Base-by-base conservation (phyloP, 352 stramenopile genomes). In the Phytophthora fragariae region DNA sequence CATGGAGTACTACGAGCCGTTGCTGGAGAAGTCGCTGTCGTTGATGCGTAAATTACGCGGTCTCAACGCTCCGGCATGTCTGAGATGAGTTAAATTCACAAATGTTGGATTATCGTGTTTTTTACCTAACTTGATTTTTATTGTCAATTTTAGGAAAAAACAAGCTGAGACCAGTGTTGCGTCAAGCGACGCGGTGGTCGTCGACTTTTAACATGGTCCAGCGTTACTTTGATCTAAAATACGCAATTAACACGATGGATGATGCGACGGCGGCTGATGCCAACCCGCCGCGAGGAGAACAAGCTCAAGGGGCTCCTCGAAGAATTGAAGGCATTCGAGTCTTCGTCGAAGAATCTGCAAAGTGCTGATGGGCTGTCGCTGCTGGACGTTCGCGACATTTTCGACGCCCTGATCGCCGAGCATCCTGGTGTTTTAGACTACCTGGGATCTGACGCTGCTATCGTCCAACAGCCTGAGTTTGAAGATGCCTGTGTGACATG, bases 201-300 rank as follows among this genome's bases (percentile, higher is more conserved):
- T 65, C 58, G 41, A 57, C 58, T 5, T 65, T 49, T 27, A 41
- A 65, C n/a, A 61, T 61, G 62, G 17, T 47, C 0, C 39, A 68
- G 35, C 19, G 62, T 2, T 68, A 49, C 15, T 68, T 61, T 15
- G 41, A 55, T 1, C 44, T 67, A 8, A 56, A 68, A 39, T 6
- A 55, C 2, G 19, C 29, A 21, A 56, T 68, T 4, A 53, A 61
- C 35, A 53, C 21, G 44, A 1, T 39, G 5, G 44, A 67, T 31
- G 49, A 55, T 21, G 24, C 46, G 2, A 19, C 31, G 21, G 62
- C 52, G 8, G 50, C 19, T 62, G 1, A 60, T 68, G 37, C 62
- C 52, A 14, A 62, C 62, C 5, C 46, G 46, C 7, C 41, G 19
- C 24, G 58, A 65, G 15, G 58, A 46, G 19, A 57, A 65, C 15